phyloP scores from a whole-genome alignment of 164 flowering plant genomes.

The Protea cynaroides region DNA sequence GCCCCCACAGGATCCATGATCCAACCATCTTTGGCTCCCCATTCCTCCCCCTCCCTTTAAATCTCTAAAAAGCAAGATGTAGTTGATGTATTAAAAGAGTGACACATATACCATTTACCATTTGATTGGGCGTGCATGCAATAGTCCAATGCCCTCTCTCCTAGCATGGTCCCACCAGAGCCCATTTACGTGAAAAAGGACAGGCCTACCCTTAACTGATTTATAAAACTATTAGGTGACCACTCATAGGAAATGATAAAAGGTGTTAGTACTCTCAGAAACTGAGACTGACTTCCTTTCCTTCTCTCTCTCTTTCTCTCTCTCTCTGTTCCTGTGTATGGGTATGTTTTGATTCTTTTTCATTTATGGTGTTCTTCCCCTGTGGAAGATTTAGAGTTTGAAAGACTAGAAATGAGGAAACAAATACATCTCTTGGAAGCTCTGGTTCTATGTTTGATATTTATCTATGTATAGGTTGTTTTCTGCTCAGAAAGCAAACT shows the following conservation, averaged over 20 bases:
- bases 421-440: not conserved
- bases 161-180: not conserved
- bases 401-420: not conserved
- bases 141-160: not conserved
- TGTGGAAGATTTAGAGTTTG: not conserved
- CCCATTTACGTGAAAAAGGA: not conserved
- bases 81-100: not conserved
- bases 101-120: not conserved
- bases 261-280: not conserved
- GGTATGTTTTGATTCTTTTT: not conserved
- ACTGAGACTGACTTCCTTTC: too few species aligned
- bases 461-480: too few species aligned
- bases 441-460: not conserved
- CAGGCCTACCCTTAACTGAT: not conserved
- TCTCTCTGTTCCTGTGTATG: not conserved
- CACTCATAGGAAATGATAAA: not conserved
- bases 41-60: not conserved
- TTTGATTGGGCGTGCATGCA: too few species aligned
- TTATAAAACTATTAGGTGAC: not conserved
- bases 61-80: not conserved
- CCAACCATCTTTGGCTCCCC: not conserved
- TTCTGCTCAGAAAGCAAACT: too few species aligned
- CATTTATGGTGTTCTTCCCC: not conserved
- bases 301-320: not conserved
- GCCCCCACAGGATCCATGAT: conserved; percentile 6